Conservation (phyloP, 2,329 filamentous ascomycete species). For the Xylaria sp. region DNA sequence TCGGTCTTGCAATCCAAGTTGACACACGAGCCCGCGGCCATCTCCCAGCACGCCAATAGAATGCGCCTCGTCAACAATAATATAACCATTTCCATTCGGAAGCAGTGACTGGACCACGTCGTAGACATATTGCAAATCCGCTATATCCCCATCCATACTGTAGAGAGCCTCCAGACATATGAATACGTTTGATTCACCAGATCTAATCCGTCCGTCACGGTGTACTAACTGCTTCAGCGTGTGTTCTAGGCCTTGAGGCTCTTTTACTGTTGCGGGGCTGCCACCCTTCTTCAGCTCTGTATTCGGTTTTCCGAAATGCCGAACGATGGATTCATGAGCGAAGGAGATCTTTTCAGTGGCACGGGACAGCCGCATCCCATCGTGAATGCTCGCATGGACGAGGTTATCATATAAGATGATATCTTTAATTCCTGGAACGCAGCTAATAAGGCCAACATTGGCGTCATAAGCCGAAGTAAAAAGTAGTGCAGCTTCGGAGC, state of each 20-base stretch:
- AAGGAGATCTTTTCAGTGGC: constrained; percentile 62
- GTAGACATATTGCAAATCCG: constrained; percentile 70
- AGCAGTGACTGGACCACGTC: constrained; percentile 65
- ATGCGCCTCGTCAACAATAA: constrained; percentile 76
- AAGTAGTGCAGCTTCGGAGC: constrained; percentile 57
- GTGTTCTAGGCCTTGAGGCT: constrained; percentile 38
- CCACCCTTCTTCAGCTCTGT: neutral
- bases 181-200: constrained; percentile 63
- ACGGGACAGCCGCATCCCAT: constrained; percentile 76
- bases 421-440: constrained; percentile 68
- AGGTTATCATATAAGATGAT: constrained; percentile 77
- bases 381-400: constrained; percentile 81
- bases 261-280: neutral
- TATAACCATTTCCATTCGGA: constrained; percentile 66
- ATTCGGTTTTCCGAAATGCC: neutral
- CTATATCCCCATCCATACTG: constrained; percentile 84
- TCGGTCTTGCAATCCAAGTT: constrained; percentile 63
- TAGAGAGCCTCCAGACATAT: constrained; percentile 78
- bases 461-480: constrained; percentile 73
- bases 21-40: constrained; percentile 66
- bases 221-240: constrained; percentile 45
- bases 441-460: constrained; percentile 70
- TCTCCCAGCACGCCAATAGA: constrained; percentile 69
- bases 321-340: constrained; percentile 62
- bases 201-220: constrained; percentile 21